These are phyloP conservation scores for Nakazawaea molendinolei DNA, from an alignment of 805 yeast species.

Conservation along the genomic window DNA sequence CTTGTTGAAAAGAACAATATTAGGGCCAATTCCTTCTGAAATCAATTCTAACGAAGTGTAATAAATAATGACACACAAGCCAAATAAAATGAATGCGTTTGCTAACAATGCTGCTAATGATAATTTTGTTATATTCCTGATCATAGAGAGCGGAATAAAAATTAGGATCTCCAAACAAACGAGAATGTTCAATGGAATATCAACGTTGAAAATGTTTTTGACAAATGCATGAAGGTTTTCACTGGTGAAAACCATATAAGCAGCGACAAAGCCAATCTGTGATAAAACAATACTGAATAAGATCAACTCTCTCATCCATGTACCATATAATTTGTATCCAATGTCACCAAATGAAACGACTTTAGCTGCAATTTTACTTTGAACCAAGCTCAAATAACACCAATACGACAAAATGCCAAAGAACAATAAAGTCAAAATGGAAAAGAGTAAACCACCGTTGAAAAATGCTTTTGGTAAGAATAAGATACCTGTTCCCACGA, in stretches of 20 bases:
- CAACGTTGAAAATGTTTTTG: conserved; percentile 37
- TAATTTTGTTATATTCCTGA: conserved; percentile 70
- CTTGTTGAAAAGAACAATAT: conserved; percentile 46
- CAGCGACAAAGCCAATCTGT: conserved; percentile 76
- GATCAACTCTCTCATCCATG: conserved; percentile 57
- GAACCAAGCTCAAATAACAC: conserved; percentile 65
- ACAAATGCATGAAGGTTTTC: conserved; percentile 64
- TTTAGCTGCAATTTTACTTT: conserved; percentile 48
- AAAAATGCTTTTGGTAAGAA: conserved; percentile 65
- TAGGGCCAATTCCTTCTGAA: conserved; percentile 39
- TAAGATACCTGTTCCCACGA: conserved; percentile 71
- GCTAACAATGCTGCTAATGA: conserved; percentile 70
- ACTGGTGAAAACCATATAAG: conserved; percentile 74
- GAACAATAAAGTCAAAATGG: conserved; percentile 40
- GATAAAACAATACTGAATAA: conserved; percentile 59
- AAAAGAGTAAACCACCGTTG: conserved; percentile 67
- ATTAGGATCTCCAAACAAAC: conserved; percentile 50
- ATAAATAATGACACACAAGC: conserved; percentile 57
- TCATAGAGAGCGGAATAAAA: conserved; percentile 62
- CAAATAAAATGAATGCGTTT: conserved; percentile 59
- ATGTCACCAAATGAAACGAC: conserved; percentile 79
- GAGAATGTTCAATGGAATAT: conserved; percentile 35
- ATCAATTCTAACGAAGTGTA: conserved; percentile 43
- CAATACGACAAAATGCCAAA: conserved; percentile 71
- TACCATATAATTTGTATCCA: conserved; percentile 58